These are phyloP conservation scores for Musa balbisiana DNA, from an alignment of 202 grass and related monocot genomes.

Conservation along the genomic window DNA sequence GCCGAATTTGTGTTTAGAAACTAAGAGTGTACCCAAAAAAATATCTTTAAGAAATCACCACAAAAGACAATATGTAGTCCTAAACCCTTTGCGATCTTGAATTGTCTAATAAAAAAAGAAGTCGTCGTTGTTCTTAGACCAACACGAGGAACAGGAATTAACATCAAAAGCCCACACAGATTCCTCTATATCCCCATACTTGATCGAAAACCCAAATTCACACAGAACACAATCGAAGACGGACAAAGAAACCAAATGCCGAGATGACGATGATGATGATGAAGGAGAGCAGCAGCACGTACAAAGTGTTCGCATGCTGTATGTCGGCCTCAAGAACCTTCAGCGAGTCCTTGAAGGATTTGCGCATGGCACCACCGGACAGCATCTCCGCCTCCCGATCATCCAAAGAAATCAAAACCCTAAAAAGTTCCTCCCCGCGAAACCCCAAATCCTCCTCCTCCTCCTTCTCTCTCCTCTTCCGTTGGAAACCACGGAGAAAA, in stretches of 20 bases:
- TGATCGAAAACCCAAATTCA: background rate
- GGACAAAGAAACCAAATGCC: background rate
- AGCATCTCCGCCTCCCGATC: slow-evolving; percentile 26
- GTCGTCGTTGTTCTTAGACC: background rate
- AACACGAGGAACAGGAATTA: background rate
- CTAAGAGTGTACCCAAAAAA: background rate
- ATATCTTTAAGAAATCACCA: background rate
- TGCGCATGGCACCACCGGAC: slow-evolving; percentile 37
- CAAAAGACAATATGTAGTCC: background rate
- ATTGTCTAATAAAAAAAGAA: background rate
- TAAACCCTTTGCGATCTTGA: background rate
- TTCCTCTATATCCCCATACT: background rate
- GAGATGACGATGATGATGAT: background rate
- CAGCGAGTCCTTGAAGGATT: slow-evolving; percentile 83
- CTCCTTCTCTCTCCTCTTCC: too few relatives aligned
- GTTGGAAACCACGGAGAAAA: background rate
- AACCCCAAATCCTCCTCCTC: background rate
- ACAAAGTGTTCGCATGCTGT: slow-evolving; percentile 94
- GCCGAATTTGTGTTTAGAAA: too few relatives aligned
- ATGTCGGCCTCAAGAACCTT: slow-evolving; percentile 93
- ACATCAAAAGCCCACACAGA: background rate
- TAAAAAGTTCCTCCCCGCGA: background rate
- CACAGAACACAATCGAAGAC: background rate
- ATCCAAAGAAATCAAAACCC: slow-evolving; percentile 22
- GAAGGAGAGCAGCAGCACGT: slow-evolving; percentile 9